phyloP scores from a whole-genome alignment of 495 filamentous ascomycete genomes.

The Amphirosellinia nigrospora region DNA sequence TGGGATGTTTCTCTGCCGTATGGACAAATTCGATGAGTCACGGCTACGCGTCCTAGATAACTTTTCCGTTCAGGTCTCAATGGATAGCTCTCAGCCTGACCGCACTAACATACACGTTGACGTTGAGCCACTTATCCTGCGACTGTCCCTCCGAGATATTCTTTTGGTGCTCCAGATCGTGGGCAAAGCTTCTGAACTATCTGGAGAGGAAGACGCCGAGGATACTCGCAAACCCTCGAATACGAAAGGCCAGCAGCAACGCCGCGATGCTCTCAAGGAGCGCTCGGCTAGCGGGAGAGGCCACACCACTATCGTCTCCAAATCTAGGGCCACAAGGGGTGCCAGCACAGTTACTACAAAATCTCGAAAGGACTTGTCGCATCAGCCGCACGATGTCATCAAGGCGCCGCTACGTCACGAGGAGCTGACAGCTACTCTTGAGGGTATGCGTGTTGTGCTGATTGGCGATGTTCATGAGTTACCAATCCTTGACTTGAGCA shows the following conservation, averaged over 20 bases:
- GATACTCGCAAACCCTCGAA: conserved; percentile 44
- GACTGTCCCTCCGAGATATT: conserved; percentile 92
- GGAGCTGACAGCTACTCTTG: conserved; percentile 80
- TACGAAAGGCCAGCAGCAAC: conserved; percentile 71
- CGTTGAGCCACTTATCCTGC: conserved; percentile 89
- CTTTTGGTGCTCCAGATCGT: conserved; percentile 92
- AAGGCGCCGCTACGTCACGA: conserved; percentile 61
- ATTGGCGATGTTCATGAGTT: conserved; percentile 96
- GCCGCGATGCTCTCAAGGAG: conserved; percentile 60
- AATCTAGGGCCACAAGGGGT: conserved; percentile 30
- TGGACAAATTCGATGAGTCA: conserved; percentile 92
- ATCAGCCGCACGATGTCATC: conserved; percentile 44
- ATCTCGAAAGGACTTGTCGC: conserved; percentile 27
- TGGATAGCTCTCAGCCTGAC: conserved; percentile 77
- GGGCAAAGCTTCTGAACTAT: conserved; percentile 89
- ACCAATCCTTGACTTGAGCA: conserved; percentile 90
- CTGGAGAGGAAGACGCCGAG: conserved; percentile 59
- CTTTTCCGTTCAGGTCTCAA: conserved; percentile 86
- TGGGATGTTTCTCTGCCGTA: conserved; percentile 97
- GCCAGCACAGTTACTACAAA: conserved; percentile 27
- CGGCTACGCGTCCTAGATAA: conserved; percentile 92
- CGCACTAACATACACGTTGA: conserved; percentile 83
- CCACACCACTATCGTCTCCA: conserved; percentile 62
- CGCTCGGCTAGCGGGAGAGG: conserved; percentile 70
- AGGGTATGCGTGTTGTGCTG: conserved; percentile 89